A percentile compares a stretch with the other conserved stretches of the same genome.
Evolutionary conservation across 768 basidiomycete species (phyloP).

Genomic region (Rhizopogon sp.): DNA sequence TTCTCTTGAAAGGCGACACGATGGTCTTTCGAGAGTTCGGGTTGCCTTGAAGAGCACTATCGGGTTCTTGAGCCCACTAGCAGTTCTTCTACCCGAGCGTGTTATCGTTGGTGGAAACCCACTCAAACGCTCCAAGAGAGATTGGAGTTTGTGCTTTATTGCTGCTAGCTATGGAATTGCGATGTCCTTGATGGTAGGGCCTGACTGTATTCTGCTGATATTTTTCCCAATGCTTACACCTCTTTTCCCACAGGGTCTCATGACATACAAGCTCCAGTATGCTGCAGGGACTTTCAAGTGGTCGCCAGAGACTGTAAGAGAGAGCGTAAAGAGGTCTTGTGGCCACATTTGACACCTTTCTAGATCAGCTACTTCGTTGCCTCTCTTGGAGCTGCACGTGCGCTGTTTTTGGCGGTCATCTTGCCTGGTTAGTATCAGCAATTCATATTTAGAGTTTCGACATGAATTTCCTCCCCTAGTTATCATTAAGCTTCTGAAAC

Average conservation of each 20-base stretch:
- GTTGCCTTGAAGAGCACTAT: constrained; percentile 39
- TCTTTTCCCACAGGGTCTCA: constrained; percentile 41
- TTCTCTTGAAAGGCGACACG: constrained; percentile 4
- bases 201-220: not conserved
- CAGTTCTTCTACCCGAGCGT: constrained; percentile 49
- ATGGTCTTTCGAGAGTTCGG: not conserved
- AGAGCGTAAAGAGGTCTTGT: not conserved
- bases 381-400: constrained; percentile 46
- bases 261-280: constrained; percentile 60
- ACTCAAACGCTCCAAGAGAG: constrained; percentile 36
- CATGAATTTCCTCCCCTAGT: constrained; percentile 30
- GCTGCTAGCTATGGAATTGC: constrained; percentile 47
- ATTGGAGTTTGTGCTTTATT: constrained; percentile 64
- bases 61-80: constrained; percentile 67
- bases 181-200: constrained; percentile 36
- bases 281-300: constrained; percentile 57
- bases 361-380: constrained; percentile 74
- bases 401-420: constrained; percentile 48
- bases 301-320: constrained; percentile 56
- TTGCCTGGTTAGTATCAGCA: constrained; percentile 49
- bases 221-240: not conserved
- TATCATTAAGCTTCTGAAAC: constrained; percentile 49
- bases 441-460: not conserved
- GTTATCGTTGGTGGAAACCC: constrained; percentile 28
- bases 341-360: not conserved